Base-by-base conservation (phyloP, 2,329 filamentous ascomycete species). In the Verticillium nubilum region DNA sequence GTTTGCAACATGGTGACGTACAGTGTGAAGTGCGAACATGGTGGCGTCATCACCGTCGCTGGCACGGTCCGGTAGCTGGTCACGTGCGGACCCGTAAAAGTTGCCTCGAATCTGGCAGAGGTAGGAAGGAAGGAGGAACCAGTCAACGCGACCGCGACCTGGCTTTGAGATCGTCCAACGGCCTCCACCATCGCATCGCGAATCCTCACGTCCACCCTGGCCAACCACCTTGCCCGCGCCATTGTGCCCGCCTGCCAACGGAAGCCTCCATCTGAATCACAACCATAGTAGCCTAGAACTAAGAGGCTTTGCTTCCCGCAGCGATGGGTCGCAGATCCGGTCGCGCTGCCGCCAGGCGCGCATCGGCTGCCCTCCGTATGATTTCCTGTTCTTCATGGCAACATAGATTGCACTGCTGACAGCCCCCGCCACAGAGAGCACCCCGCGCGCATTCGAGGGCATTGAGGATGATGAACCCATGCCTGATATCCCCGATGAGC, bases 341-440 rank as follows among this genome's bases (percentile, higher is more conserved):
- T 63, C 78, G 80, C 72, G 79, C 80, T 64, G 80, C 80, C 63
- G 80, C 80, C 53, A 81, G 79, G 72, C 79, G 78, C 69, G 80
- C 80, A 62, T 78, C 80, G 62, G 80, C 79, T 63, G 80, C 80
- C 64, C 72, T 83, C 65, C 80, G 80, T 83, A 74, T 69, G 79
- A 74, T 59, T 56, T 26, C 35, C 59, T 56, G 6, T 27, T 33
- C 54, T 50, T 37, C 29, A 60, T 61, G 23, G 54, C 59, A 56
- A 27, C 29, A 10, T 27, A 17, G 6, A 27, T 9, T 15, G 12
- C 42, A 26, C n/a, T 23, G 23, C 28, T 26, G 37, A 28, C 26
- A 7, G 27, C 26, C 13, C 1, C 7, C 12, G 19, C 62, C 55
- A 52, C 66, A 79, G 77, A 77, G 65, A 78, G 71, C 67, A 76